Base-by-base conservation (phyloP, 148 eudicot genomes). In the Dianthus caryophyllus region DNA sequence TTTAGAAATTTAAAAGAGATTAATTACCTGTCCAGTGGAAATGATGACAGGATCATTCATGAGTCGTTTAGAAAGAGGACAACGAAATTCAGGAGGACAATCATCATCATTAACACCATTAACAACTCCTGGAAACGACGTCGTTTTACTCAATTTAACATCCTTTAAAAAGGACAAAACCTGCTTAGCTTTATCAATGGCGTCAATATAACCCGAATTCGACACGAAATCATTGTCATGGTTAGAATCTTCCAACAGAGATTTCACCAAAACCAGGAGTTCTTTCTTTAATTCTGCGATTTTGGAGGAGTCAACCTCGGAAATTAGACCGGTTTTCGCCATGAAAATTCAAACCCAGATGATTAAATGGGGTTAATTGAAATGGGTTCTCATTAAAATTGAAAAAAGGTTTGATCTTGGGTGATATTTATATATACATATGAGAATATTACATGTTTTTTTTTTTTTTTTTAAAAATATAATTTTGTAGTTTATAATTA, bases 41-140 rank as follows among this genome's bases (percentile, higher is more conserved):
- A 94, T 63, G 51, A 90, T 66, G 27, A 94, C 98, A 41, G 98
- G 98, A 82, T 94, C 92, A 51, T 69, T 77, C 96, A 94, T 94
- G 44, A 94, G 82, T 29, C 79, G 80, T 55, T 90, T 86, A 10
- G 98, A 94, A 63, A 94, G 84, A 20, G 98, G 97, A 55, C 98
- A 94, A 38, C 80, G 71, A 65, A 84, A 94, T 68, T 84, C 86
- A 18, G 80, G 80, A 8, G 98, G 98, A 59, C 77, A 71, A 36
- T 33, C 38, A 33, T 33, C 38, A 58, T 30, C 47, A 33, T 25
- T 17, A 15, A 71, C 21, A 25, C 68, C 55, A 41, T 73, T 36
- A 29, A 65, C 63, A 27, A 20, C 58, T 17, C 71, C 31, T 61
- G 44, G 59, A n/a, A 73, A 68, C 57, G 84, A 75, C 25, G 66